phyloP scores from a whole-genome alignment of 2,329 filamentous ascomycete genomes.

The Talaromyces sp. region DNA sequence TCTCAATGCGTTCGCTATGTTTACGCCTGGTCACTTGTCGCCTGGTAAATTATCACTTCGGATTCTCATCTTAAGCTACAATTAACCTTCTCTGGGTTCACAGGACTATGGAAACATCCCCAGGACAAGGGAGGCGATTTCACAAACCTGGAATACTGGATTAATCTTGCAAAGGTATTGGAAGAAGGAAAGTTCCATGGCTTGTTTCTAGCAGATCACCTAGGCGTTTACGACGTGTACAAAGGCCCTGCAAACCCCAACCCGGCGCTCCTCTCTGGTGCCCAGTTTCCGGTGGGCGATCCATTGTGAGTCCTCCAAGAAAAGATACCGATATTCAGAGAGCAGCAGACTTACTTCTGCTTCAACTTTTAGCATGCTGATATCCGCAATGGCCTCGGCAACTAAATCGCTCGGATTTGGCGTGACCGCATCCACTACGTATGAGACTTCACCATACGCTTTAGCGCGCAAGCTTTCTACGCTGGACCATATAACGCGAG shows the following conservation, averaged over 20 bases:
- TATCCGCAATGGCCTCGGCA: slow-evolving; percentile 45
- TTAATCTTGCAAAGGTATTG: slow-evolving; percentile 43
- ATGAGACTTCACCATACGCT: slow-evolving; percentile 50
- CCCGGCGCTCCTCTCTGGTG: slow-evolving; percentile 35
- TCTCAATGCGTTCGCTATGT: slow-evolving; percentile 48
- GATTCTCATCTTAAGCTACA: not conserved
- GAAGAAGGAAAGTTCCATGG: slow-evolving; percentile 48
- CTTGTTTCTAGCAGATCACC: slow-evolving; percentile 49
- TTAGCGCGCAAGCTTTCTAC: slow-evolving; percentile 52
- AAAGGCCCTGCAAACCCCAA: slow-evolving; percentile 36
- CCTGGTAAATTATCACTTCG: slow-evolving; percentile 18
- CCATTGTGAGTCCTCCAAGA: slow-evolving; percentile 26
- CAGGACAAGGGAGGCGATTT: slow-evolving; percentile 34
- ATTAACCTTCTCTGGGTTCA: not conserved
- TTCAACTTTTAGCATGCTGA: slow-evolving; percentile 7
- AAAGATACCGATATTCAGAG: not conserved
- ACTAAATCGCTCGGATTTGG: slow-evolving; percentile 48
- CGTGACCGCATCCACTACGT: slow-evolving; percentile 52
- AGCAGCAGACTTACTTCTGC: not conserved
- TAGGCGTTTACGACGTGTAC: slow-evolving; percentile 46
- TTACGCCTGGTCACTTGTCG: slow-evolving; percentile 43
- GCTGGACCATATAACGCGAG: slow-evolving; percentile 49
- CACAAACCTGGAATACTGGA: slow-evolving; percentile 45
- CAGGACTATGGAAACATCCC: slow-evolving; percentile 12
- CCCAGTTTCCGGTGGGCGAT: slow-evolving; percentile 43